Conservation (phyloP, 2,329 filamentous ascomycete species). For the Dissoconium aciculare region DNA sequence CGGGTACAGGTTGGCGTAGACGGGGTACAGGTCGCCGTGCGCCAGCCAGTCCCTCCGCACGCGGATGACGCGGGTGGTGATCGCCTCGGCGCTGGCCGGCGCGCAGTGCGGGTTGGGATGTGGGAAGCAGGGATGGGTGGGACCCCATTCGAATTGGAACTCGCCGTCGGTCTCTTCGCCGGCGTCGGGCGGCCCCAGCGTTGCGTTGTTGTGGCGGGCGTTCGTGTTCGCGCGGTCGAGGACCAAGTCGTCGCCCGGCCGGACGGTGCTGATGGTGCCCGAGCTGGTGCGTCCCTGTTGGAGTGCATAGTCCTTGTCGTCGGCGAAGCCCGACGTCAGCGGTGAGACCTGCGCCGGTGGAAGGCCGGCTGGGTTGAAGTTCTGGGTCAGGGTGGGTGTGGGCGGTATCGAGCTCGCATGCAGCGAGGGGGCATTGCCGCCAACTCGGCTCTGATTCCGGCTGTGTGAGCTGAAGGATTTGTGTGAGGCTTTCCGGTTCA, state of each 20-base stretch:
- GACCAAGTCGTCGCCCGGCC: slow-evolving; percentile 3
- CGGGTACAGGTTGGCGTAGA: slow-evolving; percentile 88
- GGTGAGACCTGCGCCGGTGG: slow-evolving; percentile 5
- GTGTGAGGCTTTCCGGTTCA: slow-evolving; percentile 19
- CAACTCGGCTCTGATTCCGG: slow-evolving; percentile 5
- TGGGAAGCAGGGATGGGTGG: slow-evolving; percentile 84
- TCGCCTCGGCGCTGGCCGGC: slow-evolving; percentile 55
- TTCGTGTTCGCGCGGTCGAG: slow-evolving; percentile 4
- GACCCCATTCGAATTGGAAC: slow-evolving; percentile 71
- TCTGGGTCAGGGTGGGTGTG: too few species aligned
- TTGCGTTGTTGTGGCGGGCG: slow-evolving; percentile 4
- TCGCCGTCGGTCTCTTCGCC: slow-evolving; percentile 37
- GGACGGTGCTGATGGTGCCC: slow-evolving; percentile 1
- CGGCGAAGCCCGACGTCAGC: slow-evolving; percentile 2
- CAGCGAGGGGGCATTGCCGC: slow-evolving; percentile 3
- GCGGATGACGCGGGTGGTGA: slow-evolving; percentile 74
- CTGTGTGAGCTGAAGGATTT: slow-evolving; percentile 14
- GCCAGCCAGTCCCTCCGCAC: slow-evolving; percentile 81
- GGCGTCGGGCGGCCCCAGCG: slow-evolving; percentile 4
- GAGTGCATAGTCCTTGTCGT: background rate
- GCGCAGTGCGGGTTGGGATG: slow-evolving; percentile 88
- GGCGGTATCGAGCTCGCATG: too few species aligned
- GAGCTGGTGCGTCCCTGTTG: slow-evolving; percentile 1
- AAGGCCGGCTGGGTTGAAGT: too few species aligned
- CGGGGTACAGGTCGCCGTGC: slow-evolving; percentile 75